phyloP scores from a whole-genome alignment of 139 green algal species.

The Desmodesmus armatus region DNA sequence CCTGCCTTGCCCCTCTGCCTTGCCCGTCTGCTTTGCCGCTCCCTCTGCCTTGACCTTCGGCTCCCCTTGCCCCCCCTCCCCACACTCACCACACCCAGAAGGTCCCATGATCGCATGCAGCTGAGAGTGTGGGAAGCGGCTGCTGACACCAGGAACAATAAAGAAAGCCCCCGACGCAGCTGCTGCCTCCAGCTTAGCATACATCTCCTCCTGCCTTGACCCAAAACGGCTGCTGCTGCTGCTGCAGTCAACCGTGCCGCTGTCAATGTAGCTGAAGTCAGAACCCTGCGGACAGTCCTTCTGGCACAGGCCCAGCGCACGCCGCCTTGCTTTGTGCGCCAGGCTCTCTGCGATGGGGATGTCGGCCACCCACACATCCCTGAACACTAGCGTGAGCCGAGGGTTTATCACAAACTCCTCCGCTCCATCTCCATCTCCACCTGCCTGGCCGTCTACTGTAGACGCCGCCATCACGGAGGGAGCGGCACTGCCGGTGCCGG shows the following conservation, averaged over 20 bases:
- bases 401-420: slow-evolving; percentile 18
- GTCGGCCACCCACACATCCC: slow-evolving; percentile 21
- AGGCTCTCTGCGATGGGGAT: not conserved
- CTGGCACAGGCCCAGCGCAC: not conserved
- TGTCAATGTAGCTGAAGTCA: not conserved
- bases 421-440: not conserved
- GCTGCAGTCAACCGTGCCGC: not conserved
- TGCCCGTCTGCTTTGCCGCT: not conserved
- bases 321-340: not conserved
- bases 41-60: not conserved
- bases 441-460: not conserved
- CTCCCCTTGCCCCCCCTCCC: not conserved
- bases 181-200: not conserved
- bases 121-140: not conserved
- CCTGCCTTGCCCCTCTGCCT: no score
- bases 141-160: slow-evolving; percentile 21
- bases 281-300: not conserved
- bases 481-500: no score
- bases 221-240: not conserved
- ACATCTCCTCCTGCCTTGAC: not conserved
- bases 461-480: no score
- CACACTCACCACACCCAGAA: slow-evolving; percentile 1
- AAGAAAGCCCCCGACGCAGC: not conserved
- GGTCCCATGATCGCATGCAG: slow-evolving; percentile 34
- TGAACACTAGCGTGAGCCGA: slow-evolving; percentile 1